Evolutionary conservation across 345 rosid species (phyloP), one percentile per base, ranked within the genome.

Genomic region (Bruguiera sexangula): DNA sequence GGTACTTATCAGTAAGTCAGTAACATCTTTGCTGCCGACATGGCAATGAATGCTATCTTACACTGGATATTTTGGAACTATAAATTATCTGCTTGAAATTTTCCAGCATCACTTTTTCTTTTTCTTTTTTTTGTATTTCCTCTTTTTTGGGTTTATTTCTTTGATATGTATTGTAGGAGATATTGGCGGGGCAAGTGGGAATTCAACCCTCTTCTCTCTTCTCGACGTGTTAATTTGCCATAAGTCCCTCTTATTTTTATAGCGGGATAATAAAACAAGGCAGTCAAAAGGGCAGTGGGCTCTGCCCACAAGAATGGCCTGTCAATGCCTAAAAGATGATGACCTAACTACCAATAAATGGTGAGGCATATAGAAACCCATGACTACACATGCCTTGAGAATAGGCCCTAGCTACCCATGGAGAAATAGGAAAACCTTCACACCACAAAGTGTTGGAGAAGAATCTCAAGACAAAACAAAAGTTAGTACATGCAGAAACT

Each of bases 311-410:
- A 50, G 61, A 68, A 22, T 74, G 81, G 73, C 82, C 83, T 67
- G 78, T 74, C 78, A 18, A 31, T 72, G 73, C 57, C 64, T 67
- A 50, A 65, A 37, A 77, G 27, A 76, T 78, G 76, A 74, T 82
- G 87, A 81, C 79, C 81, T 70, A 78, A 80, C 87, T 21, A 81
- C 85, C 68, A 68, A 37, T 65, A 58, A 67, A 53, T 54, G 24
- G 20, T 43, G 18, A 13, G 18, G 16, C 50, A 43, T 13, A 13
- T 13, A 43, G 50, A 43, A 43, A 43, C 19, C 50, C 50, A 43
- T 43, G 50, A 43, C 50, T 43, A 43, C 50, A 3, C 50, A 43
- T 13, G 50, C 50, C 19, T 13, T 11, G 1, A 1, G 37, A 34
- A 1, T 34, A 43, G 50, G 50, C 50, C 50, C 50, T 43, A 43